Percentiles rank a stretch among this genome's conserved stretches.
These are phyloP conservation scores for Picea mariana DNA, from an alignment of 83 land plant genomes.

Conservation along the genomic window DNA sequence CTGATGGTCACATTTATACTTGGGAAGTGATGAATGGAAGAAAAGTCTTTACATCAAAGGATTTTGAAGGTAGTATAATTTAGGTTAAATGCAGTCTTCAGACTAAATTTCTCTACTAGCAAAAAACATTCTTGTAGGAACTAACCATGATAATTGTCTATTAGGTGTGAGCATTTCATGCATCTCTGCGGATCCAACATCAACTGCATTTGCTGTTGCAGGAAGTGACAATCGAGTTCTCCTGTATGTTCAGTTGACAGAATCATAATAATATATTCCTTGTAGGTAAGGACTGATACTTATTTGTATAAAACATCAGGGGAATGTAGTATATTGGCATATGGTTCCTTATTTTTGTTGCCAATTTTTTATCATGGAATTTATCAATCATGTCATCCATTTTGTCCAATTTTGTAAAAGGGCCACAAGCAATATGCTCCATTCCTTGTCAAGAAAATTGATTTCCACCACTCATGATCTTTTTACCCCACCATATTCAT, in stretches of 20 bases:
- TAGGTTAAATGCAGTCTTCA: background rate
- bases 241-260: background rate
- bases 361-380: too few species aligned
- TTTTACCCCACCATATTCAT: too few species aligned
- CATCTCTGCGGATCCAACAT: conserved; percentile 31
- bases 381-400: too few species aligned
- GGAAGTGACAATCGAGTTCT: conserved; percentile 19
- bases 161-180: conserved; percentile 39
- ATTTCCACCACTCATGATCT: too few species aligned
- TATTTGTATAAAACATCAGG: too few species aligned
- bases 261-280: background rate
- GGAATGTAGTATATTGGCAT: too few species aligned
- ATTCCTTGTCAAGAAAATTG: too few species aligned
- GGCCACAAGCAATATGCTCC: too few species aligned
- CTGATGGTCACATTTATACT: conserved; percentile 44
- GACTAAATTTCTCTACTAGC: background rate
- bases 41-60: conserved; percentile 29
- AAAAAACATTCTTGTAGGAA: background rate
- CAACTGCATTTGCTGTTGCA: conserved; percentile 37
- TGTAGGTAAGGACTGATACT: too few species aligned
- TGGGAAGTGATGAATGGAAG: conserved; percentile 56
- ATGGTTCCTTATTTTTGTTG: too few species aligned
- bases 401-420: too few species aligned
- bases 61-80: conserved; percentile 33
- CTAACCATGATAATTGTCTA: conserved; percentile 4